Evolutionary conservation across 75 land plant species (phyloP).

Genomic region (Azolla pinnata): DNA sequence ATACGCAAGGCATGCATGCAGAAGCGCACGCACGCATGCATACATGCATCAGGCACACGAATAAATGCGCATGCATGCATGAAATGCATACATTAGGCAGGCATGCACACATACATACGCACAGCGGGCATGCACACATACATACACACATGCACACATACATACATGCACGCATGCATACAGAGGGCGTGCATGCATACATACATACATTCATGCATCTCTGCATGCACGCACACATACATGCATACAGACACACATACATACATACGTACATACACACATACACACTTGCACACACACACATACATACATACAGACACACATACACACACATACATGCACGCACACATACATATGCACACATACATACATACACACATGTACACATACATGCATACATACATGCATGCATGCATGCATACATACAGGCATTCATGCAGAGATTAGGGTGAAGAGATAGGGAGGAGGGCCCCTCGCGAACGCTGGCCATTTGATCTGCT

Average conservation of each 20-base stretch:
- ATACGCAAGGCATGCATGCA: neutral
- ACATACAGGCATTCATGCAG: neutral
- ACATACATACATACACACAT: conserved; percentile 1
- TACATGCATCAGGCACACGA: neutral
- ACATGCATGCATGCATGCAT: neutral
- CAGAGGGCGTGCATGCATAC: too few relatives aligned
- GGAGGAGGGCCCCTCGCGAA: neutral
- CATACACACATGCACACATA: conserved; percentile 1
- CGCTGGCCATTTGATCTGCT: too few relatives aligned
- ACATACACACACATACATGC: neutral
- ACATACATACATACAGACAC: neutral
- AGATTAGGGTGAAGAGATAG: neutral
- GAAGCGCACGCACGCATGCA: neutral
- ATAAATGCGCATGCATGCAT: neutral
- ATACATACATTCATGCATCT: neutral
- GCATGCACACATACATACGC: neutral
- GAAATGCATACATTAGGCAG: too few relatives aligned
- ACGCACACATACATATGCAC: neutral
- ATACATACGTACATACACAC: neutral
- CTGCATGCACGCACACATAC: neutral
- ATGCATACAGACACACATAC: neutral
- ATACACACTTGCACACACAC: neutral
- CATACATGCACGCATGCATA: neutral
- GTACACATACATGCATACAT: neutral
- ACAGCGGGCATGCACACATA: neutral